Evolutionary conservation across 2,329 filamentous ascomycete genomes (phyloP), one percentile per base, ranked within the genome.

Genomic region (Claviceps sp.): DNA sequence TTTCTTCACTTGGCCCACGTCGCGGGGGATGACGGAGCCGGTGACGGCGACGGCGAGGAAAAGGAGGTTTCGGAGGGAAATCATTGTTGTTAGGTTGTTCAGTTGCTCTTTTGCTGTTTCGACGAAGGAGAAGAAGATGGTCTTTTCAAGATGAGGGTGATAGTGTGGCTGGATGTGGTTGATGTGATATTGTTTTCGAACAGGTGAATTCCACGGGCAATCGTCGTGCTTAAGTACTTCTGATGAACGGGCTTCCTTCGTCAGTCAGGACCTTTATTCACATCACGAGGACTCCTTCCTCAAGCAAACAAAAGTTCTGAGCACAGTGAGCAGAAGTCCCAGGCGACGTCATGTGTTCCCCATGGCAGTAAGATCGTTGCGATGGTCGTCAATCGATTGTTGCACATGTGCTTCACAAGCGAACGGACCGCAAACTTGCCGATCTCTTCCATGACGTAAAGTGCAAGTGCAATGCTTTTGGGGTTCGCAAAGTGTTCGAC

Each of bases 41-140:
- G 44, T 43, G 37, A 47, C 50, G 38, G 50, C 45, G 22, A 52
- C 50, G 18, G 50, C 50, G 16, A 52, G 14, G 45, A 52, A 52
- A 38, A 52, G 37, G 26, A 52, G 50, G 26, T 52, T 52, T 26
- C 45, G 46, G 37, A 52, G 13, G 11, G 50, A 52, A 5, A 52
- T 11, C 50, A 52, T 52, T 22, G 5, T 18, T 41, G 47, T 16
- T 16, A 7, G 13, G 22, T 4, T 13, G 2, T 49, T 16, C 9
- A 11, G 22, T 20, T 4, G 4, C 16, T 42, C 8, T 42, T 20
- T 42, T 20, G 9, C 16, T 13, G 9, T 42, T 30, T 45, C 6
- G 1, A 11, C 1, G 20, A 24, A 7, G 2, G 11, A 43, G 41
- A 44, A 44, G 42, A 41, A 41, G 14, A 24, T 16, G 14, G 3